Base-by-base conservation (phyloP, 805 yeast species). In the Saccharomycopsis amapae region DNA sequence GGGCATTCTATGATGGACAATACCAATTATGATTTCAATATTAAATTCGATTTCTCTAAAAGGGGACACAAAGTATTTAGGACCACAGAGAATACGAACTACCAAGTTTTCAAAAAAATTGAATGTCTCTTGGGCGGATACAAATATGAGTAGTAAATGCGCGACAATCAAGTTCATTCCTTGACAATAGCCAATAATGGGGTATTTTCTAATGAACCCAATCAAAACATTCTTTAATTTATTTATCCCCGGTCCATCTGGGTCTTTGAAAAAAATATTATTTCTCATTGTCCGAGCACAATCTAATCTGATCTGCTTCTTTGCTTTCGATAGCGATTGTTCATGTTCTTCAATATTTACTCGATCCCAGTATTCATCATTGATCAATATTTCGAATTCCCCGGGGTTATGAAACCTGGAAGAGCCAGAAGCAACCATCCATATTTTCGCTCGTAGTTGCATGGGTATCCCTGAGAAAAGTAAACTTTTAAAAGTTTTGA, bases 161-260 rank as follows among this genome's bases (percentile, higher is more conserved):
- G 78, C 82, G 9, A 70, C 72, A n/a, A 76, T 71, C 53, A 75
- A 69, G 55, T 76, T 76, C 82, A 76, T 70, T 1, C 82, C 82
- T 53, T 76, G 82, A 43, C 76, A 71, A 55, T 76, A 76, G 0
- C 82, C 81, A 36, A 75, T 62, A 0, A 62, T 62, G 0, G 75
- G 71, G 48, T 68, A 67, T 49, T 73, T 66, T 5, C 68, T 62
- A 17, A 70, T 67, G 52, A 71, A 75, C 0, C 80, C 79, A 32
- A 69, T 66, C 40, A 76, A 58, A 4, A 77, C 68, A 13, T 73
- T 61, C 35, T 72, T 62, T 25, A 76, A 56, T 45, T 69, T 72
- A 32, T 58, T 61, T 32, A 69, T 67, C n/a, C 77, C 78, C 1
- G 80, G 78, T 0, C 81, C 81, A 9, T 75, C 71, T 38, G 64